Conservation (phyloP, 2,329 filamentous ascomycete species). For the Plenodomus biglobosus region DNA sequence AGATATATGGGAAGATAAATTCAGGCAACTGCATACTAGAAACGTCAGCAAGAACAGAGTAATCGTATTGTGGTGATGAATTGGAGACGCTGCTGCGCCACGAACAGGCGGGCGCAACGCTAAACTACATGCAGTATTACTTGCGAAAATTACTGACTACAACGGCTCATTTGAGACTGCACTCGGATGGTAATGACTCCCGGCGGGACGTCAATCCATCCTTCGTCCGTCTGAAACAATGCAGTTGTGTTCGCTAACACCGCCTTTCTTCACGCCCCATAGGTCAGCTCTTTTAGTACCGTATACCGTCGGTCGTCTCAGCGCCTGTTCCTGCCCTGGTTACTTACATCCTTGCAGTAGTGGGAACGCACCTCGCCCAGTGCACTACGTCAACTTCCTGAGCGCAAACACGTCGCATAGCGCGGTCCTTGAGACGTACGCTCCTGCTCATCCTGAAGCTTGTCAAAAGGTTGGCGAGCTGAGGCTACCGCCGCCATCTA, state of each 20-base stretch:
- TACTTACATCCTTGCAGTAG: neutral
- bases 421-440: constrained; percentile 9
- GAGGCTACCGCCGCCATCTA: constrained; percentile 9
- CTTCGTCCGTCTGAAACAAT: neutral
- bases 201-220: neutral
- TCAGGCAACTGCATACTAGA: neutral
- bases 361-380: constrained; percentile 1
- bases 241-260: neutral
- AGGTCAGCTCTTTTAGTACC: neutral
- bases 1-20: neutral
- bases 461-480: constrained; percentile 12
- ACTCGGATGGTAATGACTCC: neutral
- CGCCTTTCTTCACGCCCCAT: neutral
- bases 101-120: neutral
- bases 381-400: constrained; percentile 8
- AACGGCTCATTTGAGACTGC: neutral
- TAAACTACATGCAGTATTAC: neutral
- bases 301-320: neutral
- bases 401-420: constrained; percentile 9
- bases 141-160: neutral
- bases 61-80: neutral
- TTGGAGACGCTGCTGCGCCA: neutral
- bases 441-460: constrained; percentile 8
- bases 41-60: neutral
- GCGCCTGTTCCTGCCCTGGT: neutral